phyloP scores from a whole-genome alignment of 2,329 filamentous ascomycete species.

The Ophiostoma angusticollis region DNA sequence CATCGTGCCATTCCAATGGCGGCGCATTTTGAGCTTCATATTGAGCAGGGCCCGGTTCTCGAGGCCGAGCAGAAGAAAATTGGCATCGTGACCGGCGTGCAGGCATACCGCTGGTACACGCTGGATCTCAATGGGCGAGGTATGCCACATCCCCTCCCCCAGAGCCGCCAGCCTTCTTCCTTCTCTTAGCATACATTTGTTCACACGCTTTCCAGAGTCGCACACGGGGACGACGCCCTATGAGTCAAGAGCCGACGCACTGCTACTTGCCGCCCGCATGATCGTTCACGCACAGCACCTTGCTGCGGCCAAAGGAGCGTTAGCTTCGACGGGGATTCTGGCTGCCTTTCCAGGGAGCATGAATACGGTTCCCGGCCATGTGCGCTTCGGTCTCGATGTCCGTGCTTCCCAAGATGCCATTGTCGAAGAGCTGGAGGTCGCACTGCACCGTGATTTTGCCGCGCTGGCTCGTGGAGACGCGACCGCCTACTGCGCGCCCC shows the following conservation, averaged over 20 bases:
- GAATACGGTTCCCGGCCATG: constrained; percentile 59
- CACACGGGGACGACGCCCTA: constrained; percentile 62
- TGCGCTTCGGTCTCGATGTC: constrained; percentile 57
- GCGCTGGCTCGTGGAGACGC: constrained; percentile 45
- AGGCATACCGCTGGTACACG: constrained; percentile 64
- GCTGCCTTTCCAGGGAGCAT: constrained; percentile 52
- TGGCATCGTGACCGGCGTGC: constrained; percentile 59
- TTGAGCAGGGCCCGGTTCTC: constrained; percentile 69
- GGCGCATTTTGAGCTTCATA: constrained; percentile 73
- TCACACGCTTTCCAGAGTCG: constrained; percentile 33
- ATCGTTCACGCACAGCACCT: constrained; percentile 53
- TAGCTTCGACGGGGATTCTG: constrained; percentile 60
- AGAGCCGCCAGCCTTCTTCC: too few species aligned
- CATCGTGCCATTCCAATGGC: constrained; percentile 51
- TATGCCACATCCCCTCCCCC: too few species aligned
- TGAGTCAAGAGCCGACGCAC: constrained; percentile 18
- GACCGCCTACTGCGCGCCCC: constrained; percentile 19
- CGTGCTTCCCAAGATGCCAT: constrained; percentile 42
- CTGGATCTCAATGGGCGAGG: constrained; percentile 48
- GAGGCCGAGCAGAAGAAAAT: constrained; percentile 51
- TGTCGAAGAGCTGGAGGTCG: constrained; percentile 42
- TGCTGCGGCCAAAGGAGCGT: constrained; percentile 43
- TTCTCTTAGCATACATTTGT: neutral
- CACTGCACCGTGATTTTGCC: constrained; percentile 44
- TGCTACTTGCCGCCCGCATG: constrained; percentile 42